Evolutionary conservation across 306 rosid species (phyloP).

Genomic region (Lupinus albus): DNA sequence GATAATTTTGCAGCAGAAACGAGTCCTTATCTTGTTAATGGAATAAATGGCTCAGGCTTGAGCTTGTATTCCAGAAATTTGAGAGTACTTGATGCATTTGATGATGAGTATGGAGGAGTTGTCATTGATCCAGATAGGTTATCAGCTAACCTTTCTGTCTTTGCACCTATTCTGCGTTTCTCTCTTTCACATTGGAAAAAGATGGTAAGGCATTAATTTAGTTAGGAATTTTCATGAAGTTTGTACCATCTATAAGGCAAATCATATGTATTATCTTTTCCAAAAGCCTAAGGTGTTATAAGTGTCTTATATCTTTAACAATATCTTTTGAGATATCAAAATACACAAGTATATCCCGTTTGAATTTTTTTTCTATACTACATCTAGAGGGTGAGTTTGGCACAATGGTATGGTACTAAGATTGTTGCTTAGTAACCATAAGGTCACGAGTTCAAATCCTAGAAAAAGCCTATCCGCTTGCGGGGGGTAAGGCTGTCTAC

Average conservation of each 20-base stretch:
- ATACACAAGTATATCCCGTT: background rate
- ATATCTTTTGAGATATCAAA: slow-evolving; percentile 16
- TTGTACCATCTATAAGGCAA: background rate
- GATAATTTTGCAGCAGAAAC: slow-evolving; percentile 48
- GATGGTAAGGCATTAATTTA: slow-evolving; percentile 47
- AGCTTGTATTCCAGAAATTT: slow-evolving; percentile 51
- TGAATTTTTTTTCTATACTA: background rate
- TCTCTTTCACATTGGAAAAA: slow-evolving; percentile 82
- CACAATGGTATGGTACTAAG: too few species aligned
- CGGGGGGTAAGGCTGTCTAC: too few species aligned
- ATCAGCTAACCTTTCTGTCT: slow-evolving; percentile 58
- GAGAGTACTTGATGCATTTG: slow-evolving; percentile 68
- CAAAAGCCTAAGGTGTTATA: background rate
- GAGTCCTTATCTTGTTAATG: slow-evolving; percentile 49
- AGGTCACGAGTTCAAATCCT: too few species aligned
- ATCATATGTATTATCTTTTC: background rate
- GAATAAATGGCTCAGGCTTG: slow-evolving; percentile 54
- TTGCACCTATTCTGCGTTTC: slow-evolving; percentile 56
- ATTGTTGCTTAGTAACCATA: too few species aligned
- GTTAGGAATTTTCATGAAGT: slow-evolving; percentile 17
- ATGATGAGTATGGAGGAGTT: slow-evolving; percentile 89
- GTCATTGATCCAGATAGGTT: slow-evolving; percentile 65
- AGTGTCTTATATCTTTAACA: too few species aligned
- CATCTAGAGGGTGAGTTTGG: too few species aligned
- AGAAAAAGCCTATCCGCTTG: too few species aligned